Evolutionary conservation across 805 yeast genomes (phyloP).

Genomic region (Candida palmyrensis): DNA sequence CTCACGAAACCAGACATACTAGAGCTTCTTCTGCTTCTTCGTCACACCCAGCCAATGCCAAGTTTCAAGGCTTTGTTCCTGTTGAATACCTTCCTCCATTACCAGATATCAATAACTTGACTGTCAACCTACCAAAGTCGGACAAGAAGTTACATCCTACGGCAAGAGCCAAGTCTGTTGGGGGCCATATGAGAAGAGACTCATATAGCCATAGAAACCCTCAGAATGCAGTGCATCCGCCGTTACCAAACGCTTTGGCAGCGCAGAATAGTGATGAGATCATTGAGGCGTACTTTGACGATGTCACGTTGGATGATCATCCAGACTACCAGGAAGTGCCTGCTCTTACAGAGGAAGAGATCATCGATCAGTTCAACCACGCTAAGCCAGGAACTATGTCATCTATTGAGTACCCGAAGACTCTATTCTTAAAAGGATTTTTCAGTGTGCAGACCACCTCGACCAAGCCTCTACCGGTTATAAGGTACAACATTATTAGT

Average conservation of each 20-base stretch:
- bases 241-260: constrained; percentile 39
- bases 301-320: constrained; percentile 40
- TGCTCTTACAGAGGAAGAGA: constrained; percentile 34
- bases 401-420: constrained; percentile 88
- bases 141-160: constrained; percentile 59
- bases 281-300: constrained; percentile 55
- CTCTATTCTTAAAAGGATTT: constrained; percentile 86
- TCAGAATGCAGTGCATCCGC: constrained; percentile 28
- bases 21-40: constrained; percentile 20
- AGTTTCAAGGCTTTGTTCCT: constrained; percentile 36
- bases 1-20: constrained; percentile 20
- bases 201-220: constrained; percentile 23
- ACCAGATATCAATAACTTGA: constrained; percentile 27
- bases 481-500: constrained; percentile 75
- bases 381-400: constrained; percentile 84
- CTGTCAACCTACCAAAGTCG: constrained; percentile 7
- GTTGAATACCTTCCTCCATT: constrained; percentile 42
- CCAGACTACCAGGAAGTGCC: constrained; percentile 27
- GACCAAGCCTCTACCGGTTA: constrained; percentile 84
- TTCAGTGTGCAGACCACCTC: constrained; percentile 94
- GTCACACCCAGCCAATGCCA: constrained; percentile 10
- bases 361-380: constrained; percentile 36
- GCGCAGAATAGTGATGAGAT: constrained; percentile 43
- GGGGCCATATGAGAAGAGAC: constrained; percentile 67
- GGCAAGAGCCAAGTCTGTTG: constrained; percentile 83